Conservation (phyloP, 352 stramenopile genomes). For the Phytophthora fragariae region DNA sequence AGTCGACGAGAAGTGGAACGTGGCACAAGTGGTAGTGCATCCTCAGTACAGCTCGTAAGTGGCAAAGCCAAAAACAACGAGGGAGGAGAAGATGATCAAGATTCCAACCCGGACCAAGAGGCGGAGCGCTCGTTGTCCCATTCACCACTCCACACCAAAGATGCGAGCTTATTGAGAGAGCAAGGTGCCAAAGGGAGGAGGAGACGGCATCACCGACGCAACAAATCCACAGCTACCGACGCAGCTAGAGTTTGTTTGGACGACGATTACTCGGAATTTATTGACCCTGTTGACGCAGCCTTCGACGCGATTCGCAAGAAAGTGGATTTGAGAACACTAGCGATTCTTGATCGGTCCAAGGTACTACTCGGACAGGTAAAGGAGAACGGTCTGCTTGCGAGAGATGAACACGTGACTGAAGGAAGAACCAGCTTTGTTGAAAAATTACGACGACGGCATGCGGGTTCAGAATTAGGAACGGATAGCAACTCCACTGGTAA, state of each 20-base stretch:
- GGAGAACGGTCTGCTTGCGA: slow-evolving; percentile 2
- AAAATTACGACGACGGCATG: slow-evolving; percentile 36
- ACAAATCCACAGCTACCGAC: neutral
- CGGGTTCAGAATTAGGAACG: neutral
- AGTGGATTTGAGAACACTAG: slow-evolving; percentile 59
- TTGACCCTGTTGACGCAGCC: slow-evolving; percentile 36
- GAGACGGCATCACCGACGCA: slow-evolving; percentile 17
- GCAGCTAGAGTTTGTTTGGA: neutral
- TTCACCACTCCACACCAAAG: slow-evolving; percentile 16
- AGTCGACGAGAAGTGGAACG: slow-evolving; percentile 33
- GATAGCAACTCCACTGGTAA: neutral
- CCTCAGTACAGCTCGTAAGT: slow-evolving; percentile 3
- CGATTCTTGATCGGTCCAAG: slow-evolving; percentile 63
- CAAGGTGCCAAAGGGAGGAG: neutral
- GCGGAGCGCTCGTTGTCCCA: neutral
- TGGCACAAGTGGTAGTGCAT: neutral
- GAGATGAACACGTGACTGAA: neutral
- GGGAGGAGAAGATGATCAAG: slow-evolving; percentile 5
- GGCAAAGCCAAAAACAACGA: slow-evolving; percentile 9
- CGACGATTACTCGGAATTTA: slow-evolving; percentile 24
- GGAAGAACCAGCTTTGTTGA: slow-evolving; percentile 40
- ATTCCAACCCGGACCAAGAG: neutral
- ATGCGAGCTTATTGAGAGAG: slow-evolving; percentile 1
- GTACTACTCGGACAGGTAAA: slow-evolving; percentile 47
- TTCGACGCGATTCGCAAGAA: slow-evolving; percentile 52